A percentile compares a stretch with the other conserved stretches of the same genome.
phyloP scores from a whole-genome alignment of 2,329 filamentous ascomycete genomes.

The Fusarium beomiforme region DNA sequence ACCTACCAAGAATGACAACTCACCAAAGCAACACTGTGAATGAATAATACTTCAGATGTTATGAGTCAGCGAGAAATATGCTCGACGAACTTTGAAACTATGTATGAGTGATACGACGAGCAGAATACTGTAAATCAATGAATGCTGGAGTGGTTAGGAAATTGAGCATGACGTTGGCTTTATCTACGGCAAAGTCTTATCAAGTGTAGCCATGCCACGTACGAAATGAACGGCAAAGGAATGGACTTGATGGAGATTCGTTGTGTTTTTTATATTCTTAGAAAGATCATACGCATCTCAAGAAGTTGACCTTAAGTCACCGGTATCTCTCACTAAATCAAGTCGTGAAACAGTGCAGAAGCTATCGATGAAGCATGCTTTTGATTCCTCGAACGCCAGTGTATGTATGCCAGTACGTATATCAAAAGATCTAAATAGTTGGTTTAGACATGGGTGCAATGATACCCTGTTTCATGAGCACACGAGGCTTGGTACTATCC shows the following conservation, averaged over 20 bases:
- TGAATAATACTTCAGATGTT: neutral
- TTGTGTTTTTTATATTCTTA: neutral
- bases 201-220: neutral
- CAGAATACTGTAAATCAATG: neutral
- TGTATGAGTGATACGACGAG: neutral
- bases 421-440: conserved; percentile 45
- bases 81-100: no score
- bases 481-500: conserved; percentile 84
- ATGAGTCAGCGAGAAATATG: neutral
- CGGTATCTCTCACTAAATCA: neutral
- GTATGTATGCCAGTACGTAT: conserved; percentile 4
- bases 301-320: neutral
- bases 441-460: conserved; percentile 90
- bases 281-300: no score
- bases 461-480: conserved; percentile 90
- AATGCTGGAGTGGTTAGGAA: neutral
- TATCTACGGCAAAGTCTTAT: neutral
- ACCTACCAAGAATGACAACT: neutral
- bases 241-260: neutral
- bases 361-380: conserved; percentile 4
- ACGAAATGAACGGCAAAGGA: neutral
- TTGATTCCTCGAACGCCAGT: conserved; percentile 26
- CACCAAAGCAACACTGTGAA: neutral
- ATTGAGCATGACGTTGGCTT: neutral
- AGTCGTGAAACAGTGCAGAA: neutral